Evolutionary conservation across 305 asterid genomes (phyloP).

Genomic region (Stenogyne calaminthoides): DNA sequence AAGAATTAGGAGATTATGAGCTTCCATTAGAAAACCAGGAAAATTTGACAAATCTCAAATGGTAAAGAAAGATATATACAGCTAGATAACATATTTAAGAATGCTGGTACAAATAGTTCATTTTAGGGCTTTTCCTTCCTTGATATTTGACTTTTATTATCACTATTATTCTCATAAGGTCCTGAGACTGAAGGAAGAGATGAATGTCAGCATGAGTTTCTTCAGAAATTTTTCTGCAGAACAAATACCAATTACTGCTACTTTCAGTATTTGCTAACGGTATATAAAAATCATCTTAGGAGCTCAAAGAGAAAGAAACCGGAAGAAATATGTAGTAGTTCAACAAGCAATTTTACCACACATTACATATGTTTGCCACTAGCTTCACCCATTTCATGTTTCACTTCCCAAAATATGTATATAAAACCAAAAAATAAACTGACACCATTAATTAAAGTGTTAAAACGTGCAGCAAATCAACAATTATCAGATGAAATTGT

Average conservation of each 20-base stretch:
- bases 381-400: neutral
- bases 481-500: conserved; percentile 23
- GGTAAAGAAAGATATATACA: neutral
- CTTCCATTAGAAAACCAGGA: conserved; percentile 21
- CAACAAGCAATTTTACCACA: conserved; percentile 18
- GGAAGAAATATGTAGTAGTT: conserved; percentile 3
- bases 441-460: conserved; percentile 6
- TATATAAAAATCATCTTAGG: conserved; percentile 8
- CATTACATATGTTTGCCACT: conserved; percentile 2
- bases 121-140: neutral
- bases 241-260: conserved; percentile 2
- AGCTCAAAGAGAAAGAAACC: conserved; percentile 22
- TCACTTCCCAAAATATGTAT: conserved; percentile 11
- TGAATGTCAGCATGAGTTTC: neutral
- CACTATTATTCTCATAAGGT: neutral
- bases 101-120: neutral
- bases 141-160: neutral
- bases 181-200: neutral
- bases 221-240: neutral
- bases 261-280: conserved; percentile 1
- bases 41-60: neutral
- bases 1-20: conserved; percentile 18
- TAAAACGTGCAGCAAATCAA: conserved; percentile 16
- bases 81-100: neutral
- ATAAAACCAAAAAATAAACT: conserved; percentile 13